Conservation (phyloP, 805 yeast species). For the Candida suzukii region DNA sequence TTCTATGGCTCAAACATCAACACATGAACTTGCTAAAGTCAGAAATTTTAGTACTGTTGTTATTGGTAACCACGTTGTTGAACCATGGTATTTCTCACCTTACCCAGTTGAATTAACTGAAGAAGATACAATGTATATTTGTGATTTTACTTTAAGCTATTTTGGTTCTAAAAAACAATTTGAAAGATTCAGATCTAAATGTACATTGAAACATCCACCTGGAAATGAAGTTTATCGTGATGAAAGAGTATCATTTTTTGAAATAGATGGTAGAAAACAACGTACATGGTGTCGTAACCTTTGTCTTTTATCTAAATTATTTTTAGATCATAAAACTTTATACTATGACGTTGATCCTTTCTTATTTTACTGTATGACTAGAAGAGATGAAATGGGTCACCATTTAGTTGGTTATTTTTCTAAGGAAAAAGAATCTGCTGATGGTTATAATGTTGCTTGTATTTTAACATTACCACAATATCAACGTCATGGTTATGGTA, state of each 20-base stretch:
- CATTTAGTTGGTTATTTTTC: slow-evolving; percentile 96
- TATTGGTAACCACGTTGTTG: slow-evolving; percentile 86
- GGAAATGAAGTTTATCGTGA: slow-evolving; percentile 97
- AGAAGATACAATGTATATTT: slow-evolving; percentile 81
- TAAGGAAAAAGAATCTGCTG: slow-evolving; percentile 94
- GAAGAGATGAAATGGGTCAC: slow-evolving; percentile 83
- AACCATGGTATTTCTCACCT: slow-evolving; percentile 99
- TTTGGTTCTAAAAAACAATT: slow-evolving; percentile 88
- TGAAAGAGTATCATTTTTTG: slow-evolving; percentile 88
- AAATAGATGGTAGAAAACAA: slow-evolving; percentile 94
- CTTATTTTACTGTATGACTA: slow-evolving; percentile 91
- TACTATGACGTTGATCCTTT: slow-evolving; percentile 99
- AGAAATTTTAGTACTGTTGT: slow-evolving; percentile 73
- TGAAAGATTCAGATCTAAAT: slow-evolving; percentile 83
- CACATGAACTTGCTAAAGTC: slow-evolving; percentile 82
- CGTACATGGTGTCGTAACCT: slow-evolving; percentile 96
- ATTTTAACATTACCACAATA: slow-evolving; percentile 93
- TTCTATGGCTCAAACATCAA: slow-evolving; percentile 85
- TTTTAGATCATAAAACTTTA: slow-evolving; percentile 90
- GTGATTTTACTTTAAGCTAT: slow-evolving; percentile 85
- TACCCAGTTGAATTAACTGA: slow-evolving; percentile 94
- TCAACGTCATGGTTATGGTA: slow-evolving; percentile 93
- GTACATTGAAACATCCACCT: slow-evolving; percentile 92
- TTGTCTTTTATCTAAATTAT: slow-evolving; percentile 82
- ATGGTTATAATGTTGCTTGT: slow-evolving; percentile 94